Base-by-base conservation (phyloP, 371 early-diverging fungal species). In the Circinella umbellata region DNA sequence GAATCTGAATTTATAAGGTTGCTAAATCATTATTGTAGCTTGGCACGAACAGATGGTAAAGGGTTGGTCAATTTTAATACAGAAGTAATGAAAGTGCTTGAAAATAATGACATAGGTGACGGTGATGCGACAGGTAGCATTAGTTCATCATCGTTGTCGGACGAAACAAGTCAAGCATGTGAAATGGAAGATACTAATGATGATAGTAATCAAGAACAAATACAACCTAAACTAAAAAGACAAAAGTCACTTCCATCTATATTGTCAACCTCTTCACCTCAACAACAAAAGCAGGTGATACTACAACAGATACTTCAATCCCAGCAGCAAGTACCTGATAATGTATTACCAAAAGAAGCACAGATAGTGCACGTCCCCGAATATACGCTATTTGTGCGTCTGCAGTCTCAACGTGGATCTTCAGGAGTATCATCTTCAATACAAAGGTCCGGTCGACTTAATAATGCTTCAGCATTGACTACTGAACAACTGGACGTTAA, bases 1-100 rank as follows among this genome's bases (percentile, higher is more conserved):
- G 80, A 80, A 64, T 63, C 62, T 8, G 78, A 82, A 14, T 60
- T 82, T 37, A 61, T 71, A 6, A 75, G 74, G 2, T 72, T 82
- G 73, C 65, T 82, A 47, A 77, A 76, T 20, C 70, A 74, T 36
- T 82, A 73, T 67, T 36, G 53, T 53, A 53, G n/a, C 14, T n/a
- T 75, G 72, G 67, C 77, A 75, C 37, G 37, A 6, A 36, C 53
- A 3, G 51, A 48, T 18, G 65, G 27, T 4, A n/a, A 57, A 18
- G 57, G 57, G 7, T 34, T 57, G 5, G 57, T 57, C 27, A 57
- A 34, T 34, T 57, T 57, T 57, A 27, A 57, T 57, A 57, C 57
- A 9, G 57, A 57, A 10, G 54, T 46, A 35, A 46, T 49, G n/a
- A 15, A 53, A 14, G 47, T 48, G 5, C 3, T 64, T 15, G 65